Evolutionary conservation across 805 yeast genomes (phyloP), one percentile per base, ranked within the genome.

Genomic region (Ogataea thermomethanolica): DNA sequence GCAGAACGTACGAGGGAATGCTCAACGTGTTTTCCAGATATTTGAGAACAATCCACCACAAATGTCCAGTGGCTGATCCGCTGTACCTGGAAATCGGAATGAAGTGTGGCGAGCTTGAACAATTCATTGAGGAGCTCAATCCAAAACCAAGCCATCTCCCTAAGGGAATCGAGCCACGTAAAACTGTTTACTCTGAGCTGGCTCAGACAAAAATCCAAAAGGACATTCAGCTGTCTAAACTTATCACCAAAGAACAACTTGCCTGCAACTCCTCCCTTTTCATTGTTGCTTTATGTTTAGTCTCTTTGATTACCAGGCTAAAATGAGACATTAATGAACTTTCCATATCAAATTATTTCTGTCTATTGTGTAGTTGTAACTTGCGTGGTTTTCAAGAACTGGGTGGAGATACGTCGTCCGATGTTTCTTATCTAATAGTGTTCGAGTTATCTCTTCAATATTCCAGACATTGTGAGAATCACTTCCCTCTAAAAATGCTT

Each of bases 41-140:
- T 61, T 66, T 85, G 37, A 78, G 83, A 56, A 70, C 69, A 37
- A 89, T 93, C 54, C 93, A 90, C 64, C 82, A 79, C 49, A 80
- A 82, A 62, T 78, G 91, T 35, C 73, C 77, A 10, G 93, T 90
- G 24, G 66, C 72, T 26, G 98, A 91, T 67, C 95, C 95, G 47
- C 84, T 84, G 66, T 91, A 86, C 64, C 70, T 90, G 56, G 76
- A 79, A 45, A 76, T 93, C 50, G 95, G 95, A 53, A 78, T 87
- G 49, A 77, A 78, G 49, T 84, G 95, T 62, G 96, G 93, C 38
- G 84, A 85, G 62, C 78, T 93, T 49, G 95, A 88, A 56, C 95
- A 86, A 67, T 84, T 78, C 63, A 81, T 91, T 54, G 96, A 91
- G 59, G 69, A 71, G 36, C 71, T 84, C 74, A 79, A 79, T 59